These are phyloP conservation scores for Polyporus tsugae DNA, from an alignment of 1,284 basidiomycete genomes.

Conservation along the genomic window DNA sequence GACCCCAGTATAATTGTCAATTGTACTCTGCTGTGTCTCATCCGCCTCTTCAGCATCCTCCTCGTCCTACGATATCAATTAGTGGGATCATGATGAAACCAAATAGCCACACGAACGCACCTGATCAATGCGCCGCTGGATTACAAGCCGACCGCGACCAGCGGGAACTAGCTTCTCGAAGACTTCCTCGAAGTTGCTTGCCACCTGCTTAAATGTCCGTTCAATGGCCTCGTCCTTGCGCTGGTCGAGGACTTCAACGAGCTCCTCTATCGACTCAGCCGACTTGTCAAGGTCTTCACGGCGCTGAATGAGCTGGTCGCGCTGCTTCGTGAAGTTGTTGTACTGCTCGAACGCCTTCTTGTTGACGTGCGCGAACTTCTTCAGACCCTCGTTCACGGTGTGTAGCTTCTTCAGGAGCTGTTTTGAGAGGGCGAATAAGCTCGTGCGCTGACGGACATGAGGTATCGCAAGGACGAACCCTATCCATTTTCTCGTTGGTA, in stretches of 20 bases:
- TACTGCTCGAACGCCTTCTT: slow-evolving; percentile 99
- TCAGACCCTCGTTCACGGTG: slow-evolving; percentile 89
- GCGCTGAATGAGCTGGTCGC: slow-evolving; percentile 88
- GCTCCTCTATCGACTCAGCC: slow-evolving; percentile 89
- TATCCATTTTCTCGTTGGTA: slow-evolving; percentile 82
- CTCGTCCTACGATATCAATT: slow-evolving; percentile 58
- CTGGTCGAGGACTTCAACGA: slow-evolving; percentile 96
- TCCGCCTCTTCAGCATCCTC: slow-evolving; percentile 72
- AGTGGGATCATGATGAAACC: neutral
- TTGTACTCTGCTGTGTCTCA: slow-evolving; percentile 75
- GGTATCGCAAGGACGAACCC: slow-evolving; percentile 57
- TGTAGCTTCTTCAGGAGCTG: slow-evolving; percentile 93
- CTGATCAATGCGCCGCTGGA: slow-evolving; percentile 89
- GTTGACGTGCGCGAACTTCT: slow-evolving; percentile 98
- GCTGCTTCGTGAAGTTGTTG: slow-evolving; percentile 96
- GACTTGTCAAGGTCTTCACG: slow-evolving; percentile 92
- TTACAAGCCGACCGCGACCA: slow-evolving; percentile 90
- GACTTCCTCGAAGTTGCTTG: slow-evolving; percentile 95
- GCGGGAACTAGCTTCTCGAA: slow-evolving; percentile 98
- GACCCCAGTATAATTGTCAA: slow-evolving; percentile 97
- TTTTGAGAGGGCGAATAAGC: neutral
- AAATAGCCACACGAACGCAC: slow-evolving; percentile 48
- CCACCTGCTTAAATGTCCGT: slow-evolving; percentile 97
- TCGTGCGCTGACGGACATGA: neutral
- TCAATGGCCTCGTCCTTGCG: slow-evolving; percentile 99